phyloP scores from a whole-genome alignment of 345 rosid species.

The Leavenworthia alabamica region DNA sequence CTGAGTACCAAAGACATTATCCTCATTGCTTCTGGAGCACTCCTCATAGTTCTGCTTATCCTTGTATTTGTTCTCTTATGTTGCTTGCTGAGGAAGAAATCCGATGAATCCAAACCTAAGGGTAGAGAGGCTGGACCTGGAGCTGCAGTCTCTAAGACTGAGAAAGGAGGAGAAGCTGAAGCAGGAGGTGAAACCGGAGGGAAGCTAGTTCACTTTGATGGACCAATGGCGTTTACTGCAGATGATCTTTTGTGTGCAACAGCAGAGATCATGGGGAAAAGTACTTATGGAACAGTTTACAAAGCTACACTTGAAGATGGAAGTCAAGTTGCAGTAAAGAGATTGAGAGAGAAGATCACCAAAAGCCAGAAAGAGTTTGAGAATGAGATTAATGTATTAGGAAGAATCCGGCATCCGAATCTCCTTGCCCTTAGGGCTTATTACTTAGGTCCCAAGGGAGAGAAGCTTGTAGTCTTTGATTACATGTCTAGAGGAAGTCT shows the following conservation, averaged over 20 bases:
- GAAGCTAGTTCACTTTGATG: constrained; percentile 88
- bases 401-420: constrained; percentile 75
- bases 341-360: constrained; percentile 81
- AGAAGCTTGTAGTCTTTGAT: constrained; percentile 91
- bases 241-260: constrained; percentile 97
- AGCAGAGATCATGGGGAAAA: constrained; percentile 97
- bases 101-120: constrained; percentile 33
- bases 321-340: constrained; percentile 82
- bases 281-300: constrained; percentile 84
- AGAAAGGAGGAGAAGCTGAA: constrained; percentile 59
- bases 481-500: constrained; percentile 90
- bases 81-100: constrained; percentile 61
- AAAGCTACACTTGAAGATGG: constrained; percentile 96
- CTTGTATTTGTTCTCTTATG: constrained; percentile 47
- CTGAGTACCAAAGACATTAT: constrained; percentile 63
- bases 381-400: constrained; percentile 56
- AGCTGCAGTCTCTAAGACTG: constrained; percentile 33
- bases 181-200: constrained; percentile 77
- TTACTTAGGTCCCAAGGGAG: constrained; percentile 92
- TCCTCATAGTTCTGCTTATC: constrained; percentile 47
- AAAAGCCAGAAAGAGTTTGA: constrained; percentile 82
- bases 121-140: constrained; percentile 31
- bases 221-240: constrained; percentile 80
- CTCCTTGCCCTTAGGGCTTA: constrained; percentile 80
- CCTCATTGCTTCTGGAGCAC: constrained; percentile 71